Evolutionary conservation across 2,329 filamentous ascomycete genomes (phyloP).

Genomic region (Purpureocillium lavendulum): DNA sequence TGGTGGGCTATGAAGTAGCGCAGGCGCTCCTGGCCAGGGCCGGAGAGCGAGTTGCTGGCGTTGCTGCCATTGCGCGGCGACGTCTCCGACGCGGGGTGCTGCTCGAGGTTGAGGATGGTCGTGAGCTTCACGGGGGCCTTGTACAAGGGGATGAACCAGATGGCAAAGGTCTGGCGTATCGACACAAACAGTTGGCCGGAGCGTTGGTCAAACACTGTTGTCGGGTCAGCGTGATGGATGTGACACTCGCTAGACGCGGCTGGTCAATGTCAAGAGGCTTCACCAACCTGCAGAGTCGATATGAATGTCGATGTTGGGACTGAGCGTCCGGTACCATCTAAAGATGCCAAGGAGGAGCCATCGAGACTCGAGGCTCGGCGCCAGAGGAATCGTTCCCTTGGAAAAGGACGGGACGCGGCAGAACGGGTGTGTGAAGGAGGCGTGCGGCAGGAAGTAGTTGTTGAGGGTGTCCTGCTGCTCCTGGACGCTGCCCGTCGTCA

Average conservation of each 20-base stretch:
- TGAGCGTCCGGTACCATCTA: constrained; percentile 78
- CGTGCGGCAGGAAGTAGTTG: constrained; percentile 64
- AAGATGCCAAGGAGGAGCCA: constrained; percentile 63
- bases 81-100: constrained; percentile 23
- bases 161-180: constrained; percentile 65
- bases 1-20: constrained; percentile 66
- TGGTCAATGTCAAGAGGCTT: too few relatives aligned
- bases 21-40: constrained; percentile 12
- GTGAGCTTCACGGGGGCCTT: constrained; percentile 58
- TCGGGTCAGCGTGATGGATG: too few relatives aligned
- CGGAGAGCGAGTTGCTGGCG: constrained; percentile 7
- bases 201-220: constrained; percentile 56
- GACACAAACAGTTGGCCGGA: constrained; percentile 64
- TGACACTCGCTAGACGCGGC: too few relatives aligned
- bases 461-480: constrained; percentile 59
- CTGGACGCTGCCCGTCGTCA: constrained; percentile 59
- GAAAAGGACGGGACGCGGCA: constrained; percentile 56
- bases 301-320: constrained; percentile 59
- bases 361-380: constrained; percentile 48
- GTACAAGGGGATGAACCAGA: constrained; percentile 74
- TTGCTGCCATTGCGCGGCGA: constrained; percentile 1
- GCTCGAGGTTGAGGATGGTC: constrained; percentile 55
- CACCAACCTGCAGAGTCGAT: constrained; percentile 55
- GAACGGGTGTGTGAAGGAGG: constrained; percentile 71
- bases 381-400: constrained; percentile 29